Evolutionary conservation across 148 eudicot genomes (phyloP), one percentile per base, ranked within the genome.

Genomic region (Oxyria digyna): DNA sequence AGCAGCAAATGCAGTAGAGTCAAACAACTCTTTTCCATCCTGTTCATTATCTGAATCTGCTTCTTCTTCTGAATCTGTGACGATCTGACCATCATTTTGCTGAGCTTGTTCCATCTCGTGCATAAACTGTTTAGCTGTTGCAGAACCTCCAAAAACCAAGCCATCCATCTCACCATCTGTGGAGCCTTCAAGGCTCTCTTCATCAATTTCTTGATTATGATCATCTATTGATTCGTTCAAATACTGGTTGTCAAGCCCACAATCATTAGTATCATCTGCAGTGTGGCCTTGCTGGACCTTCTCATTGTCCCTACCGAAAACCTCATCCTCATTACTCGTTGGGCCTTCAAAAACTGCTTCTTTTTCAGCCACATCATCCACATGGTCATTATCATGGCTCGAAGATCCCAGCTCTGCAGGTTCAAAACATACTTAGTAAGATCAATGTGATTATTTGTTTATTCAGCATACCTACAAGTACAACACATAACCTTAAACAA

Each of bases 1-100:
- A 70, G 98, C 96, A 43, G 97, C 90, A 65, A 94, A 83, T 21
- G 98, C 91, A 49, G 96, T 87, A 48, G 98, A 86, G 79, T 94
- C 97, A 78, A 90, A 86, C 62, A 88, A 59, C 76, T 83, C 96
- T 57, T 87, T 85, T 32, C 86, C 97, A 52, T 77, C 98, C 67
- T 81, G 87, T 76, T 87, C 97, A 67, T 89, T 93, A 49, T 84
- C 91, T 62, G 85, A 82, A 71, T 80, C 97, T 35, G 41, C 96
- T 78, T 88, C 97, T 73, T 92, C 98, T 15, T 91, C 97, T 0
- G 98, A 87, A 27, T 88, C 89, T 9, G 91, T 85, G 52, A 85
- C 87, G 32, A 90, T 85, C 77, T 90, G 96, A 74, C 96, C 96
- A 73, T 85, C 98, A 68, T 81, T 66, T 72, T 74, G 68, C 66